Evolutionary conservation across 2,329 filamentous ascomycete genomes (phyloP).

Genomic region (Zelopaecilomyces penicillatus): DNA sequence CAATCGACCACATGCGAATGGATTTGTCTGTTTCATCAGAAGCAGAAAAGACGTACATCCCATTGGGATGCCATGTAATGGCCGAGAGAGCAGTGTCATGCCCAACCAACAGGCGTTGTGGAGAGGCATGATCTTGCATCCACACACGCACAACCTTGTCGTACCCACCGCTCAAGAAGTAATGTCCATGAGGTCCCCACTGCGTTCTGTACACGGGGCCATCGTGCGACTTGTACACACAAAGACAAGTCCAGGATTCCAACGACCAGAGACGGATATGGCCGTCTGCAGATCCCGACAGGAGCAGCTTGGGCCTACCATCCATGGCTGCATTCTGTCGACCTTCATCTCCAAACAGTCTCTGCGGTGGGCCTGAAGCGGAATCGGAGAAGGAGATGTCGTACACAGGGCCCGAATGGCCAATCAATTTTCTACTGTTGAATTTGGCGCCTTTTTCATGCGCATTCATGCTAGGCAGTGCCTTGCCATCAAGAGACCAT

Average conservation of each 20-base stretch:
- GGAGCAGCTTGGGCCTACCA: conserved; percentile 61
- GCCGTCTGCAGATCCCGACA: conserved; percentile 82
- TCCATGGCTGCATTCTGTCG: conserved; percentile 34
- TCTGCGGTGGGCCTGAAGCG: conserved; percentile 46
- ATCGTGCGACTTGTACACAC: conserved; percentile 88
- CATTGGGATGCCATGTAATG: conserved; percentile 91
- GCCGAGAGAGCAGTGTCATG: conserved; percentile 91
- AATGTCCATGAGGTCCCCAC: conserved; percentile 91
- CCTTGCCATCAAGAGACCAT: conserved; percentile 82
- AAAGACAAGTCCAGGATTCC: conserved; percentile 84
- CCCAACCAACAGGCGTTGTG: conserved; percentile 79
- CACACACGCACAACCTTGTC: conserved; percentile 88
- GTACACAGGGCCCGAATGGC: conserved; percentile 85
- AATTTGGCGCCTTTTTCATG: conserved; percentile 51
- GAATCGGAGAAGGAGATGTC: conserved; percentile 75
- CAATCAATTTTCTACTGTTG: conserved; percentile 66
- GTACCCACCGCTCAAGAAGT: conserved; percentile 80
- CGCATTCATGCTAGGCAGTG: conserved; percentile 59
- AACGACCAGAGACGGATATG: conserved; percentile 89
- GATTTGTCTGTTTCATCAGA: conserved; percentile 80
- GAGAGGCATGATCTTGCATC: conserved; percentile 86
- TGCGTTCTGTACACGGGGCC: conserved; percentile 80
- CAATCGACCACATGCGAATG: conserved; percentile 95
- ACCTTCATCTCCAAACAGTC: conserved; percentile 44
- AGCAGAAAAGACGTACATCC: conserved; percentile 85